Evolutionary conservation across 1,284 basidiomycete genomes (phyloP).

Genomic region (Ustilago tritici): DNA sequence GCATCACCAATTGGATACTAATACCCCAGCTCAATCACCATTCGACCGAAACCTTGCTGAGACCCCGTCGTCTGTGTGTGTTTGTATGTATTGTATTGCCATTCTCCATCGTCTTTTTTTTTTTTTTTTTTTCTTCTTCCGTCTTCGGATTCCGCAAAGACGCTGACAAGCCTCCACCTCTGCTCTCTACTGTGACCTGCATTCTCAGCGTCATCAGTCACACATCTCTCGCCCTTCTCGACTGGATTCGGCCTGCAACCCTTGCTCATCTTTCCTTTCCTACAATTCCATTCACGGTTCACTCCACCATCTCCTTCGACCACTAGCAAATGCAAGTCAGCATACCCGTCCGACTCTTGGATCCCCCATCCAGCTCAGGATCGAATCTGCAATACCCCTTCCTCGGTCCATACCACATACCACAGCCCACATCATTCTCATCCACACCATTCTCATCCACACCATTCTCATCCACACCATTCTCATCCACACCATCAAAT

Average conservation of each 20-base stretch:
- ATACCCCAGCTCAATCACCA: too few relatives aligned
- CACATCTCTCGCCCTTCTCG: not conserved
- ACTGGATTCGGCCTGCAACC: not conserved
- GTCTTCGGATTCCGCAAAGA: not conserved
- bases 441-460: not conserved
- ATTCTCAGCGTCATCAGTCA: conserved; percentile 4
- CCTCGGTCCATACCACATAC: too few relatives aligned
- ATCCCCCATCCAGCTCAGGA: not conserved
- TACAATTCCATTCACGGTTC: not conserved
- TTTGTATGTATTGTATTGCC: not conserved
- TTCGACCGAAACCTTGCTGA: too few relatives aligned
- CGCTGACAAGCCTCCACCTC: conserved; percentile 2
- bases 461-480: too few relatives aligned
- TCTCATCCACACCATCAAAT: not conserved
- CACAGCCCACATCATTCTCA: not conserved
- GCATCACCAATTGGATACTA: not conserved
- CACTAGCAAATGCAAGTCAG: not conserved
- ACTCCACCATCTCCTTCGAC: conserved; percentile 9
- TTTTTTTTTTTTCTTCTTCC: too few relatives aligned
- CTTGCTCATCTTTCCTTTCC: not conserved
- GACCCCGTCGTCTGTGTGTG: not conserved
- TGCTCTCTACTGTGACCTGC: not conserved
- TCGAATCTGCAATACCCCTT: conserved; percentile 12
- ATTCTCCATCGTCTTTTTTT: not conserved
- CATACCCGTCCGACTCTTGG: conserved; percentile 7